phyloP scores from a whole-genome alignment of 495 filamentous ascomycete species.

The Aspergillus incahuasiensis region DNA sequence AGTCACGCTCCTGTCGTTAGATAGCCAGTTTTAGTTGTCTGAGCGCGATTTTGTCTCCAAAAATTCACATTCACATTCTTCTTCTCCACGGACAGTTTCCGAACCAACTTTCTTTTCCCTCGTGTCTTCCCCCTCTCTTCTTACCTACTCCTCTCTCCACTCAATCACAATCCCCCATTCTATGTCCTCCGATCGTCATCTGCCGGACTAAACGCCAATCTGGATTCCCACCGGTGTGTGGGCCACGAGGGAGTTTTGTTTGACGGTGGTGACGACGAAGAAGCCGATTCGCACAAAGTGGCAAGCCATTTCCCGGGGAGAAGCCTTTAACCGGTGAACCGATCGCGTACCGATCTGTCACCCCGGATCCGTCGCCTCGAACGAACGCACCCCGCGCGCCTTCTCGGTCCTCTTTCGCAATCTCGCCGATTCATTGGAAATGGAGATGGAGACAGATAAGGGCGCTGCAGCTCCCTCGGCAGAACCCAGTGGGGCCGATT shows the following conservation, averaged over 20 bases:
- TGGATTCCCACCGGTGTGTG: constrained; percentile 14
- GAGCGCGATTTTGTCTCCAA: constrained; percentile 9
- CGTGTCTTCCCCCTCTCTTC: constrained; percentile 1
- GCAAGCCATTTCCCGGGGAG: constrained; percentile 8
- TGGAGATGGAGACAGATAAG: constrained; percentile 52
- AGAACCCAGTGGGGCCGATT: constrained; percentile 43
- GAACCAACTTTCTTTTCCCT: neutral
- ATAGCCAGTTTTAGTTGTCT: neutral
- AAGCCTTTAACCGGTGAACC: constrained; percentile 10
- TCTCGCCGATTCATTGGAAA: constrained; percentile 32
- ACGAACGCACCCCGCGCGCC: neutral
- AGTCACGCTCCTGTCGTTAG: neutral
- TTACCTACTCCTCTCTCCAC: neutral
- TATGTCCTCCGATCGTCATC: constrained; percentile 17
- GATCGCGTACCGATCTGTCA: constrained; percentile 7
- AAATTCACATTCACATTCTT: constrained; percentile 4
- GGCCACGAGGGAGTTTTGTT: constrained; percentile 14
- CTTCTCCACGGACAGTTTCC: neutral
- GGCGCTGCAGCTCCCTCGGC: constrained; percentile 37
- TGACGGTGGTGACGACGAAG: constrained; percentile 7
- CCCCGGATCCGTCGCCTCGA: neutral
- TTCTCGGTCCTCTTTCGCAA: constrained; percentile 2
- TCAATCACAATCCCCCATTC: constrained; percentile 6
- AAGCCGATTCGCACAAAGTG: constrained; percentile 3
- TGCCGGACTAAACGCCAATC: constrained; percentile 18